Percentiles rank a stretch among this genome's conserved stretches.
These are phyloP conservation scores for Calcarisporium arbuscula DNA, from an alignment of 2,329 filamentous ascomycete species.

Conservation along the genomic window DNA sequence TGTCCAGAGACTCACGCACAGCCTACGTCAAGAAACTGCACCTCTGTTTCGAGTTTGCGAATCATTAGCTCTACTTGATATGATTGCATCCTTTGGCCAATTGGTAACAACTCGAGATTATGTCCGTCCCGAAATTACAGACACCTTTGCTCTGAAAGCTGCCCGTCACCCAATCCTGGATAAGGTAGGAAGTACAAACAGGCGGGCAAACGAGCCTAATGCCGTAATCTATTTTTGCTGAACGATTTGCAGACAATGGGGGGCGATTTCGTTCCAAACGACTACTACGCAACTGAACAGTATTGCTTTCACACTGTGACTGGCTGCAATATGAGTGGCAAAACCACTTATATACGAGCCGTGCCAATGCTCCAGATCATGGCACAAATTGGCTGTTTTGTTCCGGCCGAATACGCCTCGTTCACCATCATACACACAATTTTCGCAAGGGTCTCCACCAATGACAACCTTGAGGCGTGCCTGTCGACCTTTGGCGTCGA, in stretches of 20 bases:
- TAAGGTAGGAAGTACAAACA: too few relatives aligned
- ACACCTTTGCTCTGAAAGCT: constrained; percentile 64
- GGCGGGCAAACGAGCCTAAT: too few relatives aligned
- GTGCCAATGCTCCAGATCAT: constrained; percentile 82
- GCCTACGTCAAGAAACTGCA: constrained; percentile 66
- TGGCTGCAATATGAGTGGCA: constrained; percentile 97
- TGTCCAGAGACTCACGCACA: constrained; percentile 63
- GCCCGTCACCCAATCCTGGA: constrained; percentile 77
- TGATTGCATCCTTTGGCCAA: constrained; percentile 73
- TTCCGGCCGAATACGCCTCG: constrained; percentile 77
- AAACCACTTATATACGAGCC: constrained; percentile 88
- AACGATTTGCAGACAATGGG: constrained; percentile 43
- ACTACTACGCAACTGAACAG: constrained; percentile 76
- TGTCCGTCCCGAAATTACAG: constrained; percentile 60
- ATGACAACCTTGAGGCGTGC: constrained; percentile 84
- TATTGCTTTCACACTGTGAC: constrained; percentile 89
- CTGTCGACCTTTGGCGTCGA: constrained; percentile 90
- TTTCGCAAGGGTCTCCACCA: constrained; percentile 80
- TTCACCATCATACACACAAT: constrained; percentile 77
- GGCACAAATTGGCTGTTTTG: constrained; percentile 88
- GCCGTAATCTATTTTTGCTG: too few relatives aligned
- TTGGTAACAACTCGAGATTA: constrained; percentile 56
- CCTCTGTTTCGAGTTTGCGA: constrained; percentile 80
- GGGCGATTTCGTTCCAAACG: constrained; percentile 75
- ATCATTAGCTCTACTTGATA: constrained; percentile 79